phyloP scores from a whole-genome alignment of 2,329 filamentous ascomycete genomes.

The Diaporthe nobilis region DNA sequence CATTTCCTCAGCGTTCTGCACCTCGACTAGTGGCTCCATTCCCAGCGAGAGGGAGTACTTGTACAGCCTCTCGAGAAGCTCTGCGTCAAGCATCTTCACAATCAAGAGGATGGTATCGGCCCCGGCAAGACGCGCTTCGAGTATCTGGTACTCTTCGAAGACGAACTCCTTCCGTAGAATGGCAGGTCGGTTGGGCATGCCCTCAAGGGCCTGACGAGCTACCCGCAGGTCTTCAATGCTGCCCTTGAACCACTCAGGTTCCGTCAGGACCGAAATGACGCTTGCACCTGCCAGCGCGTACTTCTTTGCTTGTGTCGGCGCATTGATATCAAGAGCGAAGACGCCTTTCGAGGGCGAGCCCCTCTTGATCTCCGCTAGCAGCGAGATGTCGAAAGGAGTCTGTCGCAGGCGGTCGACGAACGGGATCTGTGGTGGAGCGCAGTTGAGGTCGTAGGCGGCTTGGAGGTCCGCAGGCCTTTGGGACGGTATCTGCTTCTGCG shows the following conservation, averaged over 20 bases:
- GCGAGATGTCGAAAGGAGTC: constrained; percentile 87
- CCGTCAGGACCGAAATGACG: constrained; percentile 97
- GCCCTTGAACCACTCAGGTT: constrained; percentile 99
- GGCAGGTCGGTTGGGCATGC: constrained; percentile 92
- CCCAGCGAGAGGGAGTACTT: constrained; percentile 89
- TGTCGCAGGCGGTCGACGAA: constrained; percentile 85
- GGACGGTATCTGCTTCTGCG: constrained; percentile 88
- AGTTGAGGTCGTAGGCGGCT: constrained; percentile 85
- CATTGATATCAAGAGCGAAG: constrained; percentile 89
- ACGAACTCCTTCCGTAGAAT: constrained; percentile 96
- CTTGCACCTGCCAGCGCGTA: constrained; percentile 96
- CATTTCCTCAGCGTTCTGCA: constrained; percentile 96
- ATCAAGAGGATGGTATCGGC: constrained; percentile 96
- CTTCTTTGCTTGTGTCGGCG: constrained; percentile 88
- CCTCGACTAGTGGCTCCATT: constrained; percentile 98
- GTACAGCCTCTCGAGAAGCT: constrained; percentile 83
- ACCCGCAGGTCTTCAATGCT: constrained; percentile 93
- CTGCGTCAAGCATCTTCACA: constrained; percentile 94
- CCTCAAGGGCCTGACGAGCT: constrained; percentile 89
- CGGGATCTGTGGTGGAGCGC: constrained; percentile 86
- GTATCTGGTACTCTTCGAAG: constrained; percentile 97
- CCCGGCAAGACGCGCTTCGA: constrained; percentile 92
- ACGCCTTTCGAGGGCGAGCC: constrained; percentile 97
- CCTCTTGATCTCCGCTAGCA: constrained; percentile 98
- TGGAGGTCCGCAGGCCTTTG: constrained; percentile 87